These are phyloP conservation scores for Curvularia sp. DNA, from an alignment of 2,329 filamentous ascomycete genomes.

Conservation along the genomic window DNA sequence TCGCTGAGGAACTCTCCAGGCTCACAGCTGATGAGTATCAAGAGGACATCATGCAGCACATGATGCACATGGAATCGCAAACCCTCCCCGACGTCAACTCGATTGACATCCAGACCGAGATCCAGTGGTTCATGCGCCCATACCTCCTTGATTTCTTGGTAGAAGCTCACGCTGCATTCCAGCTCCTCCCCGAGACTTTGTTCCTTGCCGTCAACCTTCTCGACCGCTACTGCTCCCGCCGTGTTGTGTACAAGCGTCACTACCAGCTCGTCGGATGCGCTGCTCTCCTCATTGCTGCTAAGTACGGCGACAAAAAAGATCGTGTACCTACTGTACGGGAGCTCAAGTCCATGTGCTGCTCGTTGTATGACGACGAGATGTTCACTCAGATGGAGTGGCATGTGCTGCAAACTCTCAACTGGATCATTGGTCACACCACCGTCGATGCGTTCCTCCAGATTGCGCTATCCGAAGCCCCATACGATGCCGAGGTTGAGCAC, in stretches of 20 bases:
- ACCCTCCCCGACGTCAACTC: constrained; percentile 95
- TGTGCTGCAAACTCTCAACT: constrained; percentile 94
- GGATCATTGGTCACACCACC: constrained; percentile 94
- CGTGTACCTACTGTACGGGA: constrained; percentile 97
- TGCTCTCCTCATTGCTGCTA: constrained; percentile 92
- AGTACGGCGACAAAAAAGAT: constrained; percentile 99
- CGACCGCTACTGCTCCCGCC: constrained; percentile 95
- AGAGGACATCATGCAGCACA: constrained; percentile 92
- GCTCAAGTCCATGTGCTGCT: constrained; percentile 99
- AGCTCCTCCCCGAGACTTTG: constrained; percentile 89
- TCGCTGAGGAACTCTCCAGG: constrained; percentile 87
- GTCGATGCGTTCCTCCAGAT: constrained; percentile 93
- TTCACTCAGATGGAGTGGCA: constrained; percentile 99
- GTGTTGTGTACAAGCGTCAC: constrained; percentile 98
- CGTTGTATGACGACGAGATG: constrained; percentile 98
- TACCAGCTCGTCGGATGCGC: constrained; percentile 98
- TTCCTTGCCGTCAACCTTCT: constrained; percentile 97
- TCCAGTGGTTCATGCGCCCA: constrained; percentile 99
- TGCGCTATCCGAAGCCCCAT: constrained; percentile 75
- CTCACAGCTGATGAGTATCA: constrained; percentile 88
- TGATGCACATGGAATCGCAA: constrained; percentile 94
- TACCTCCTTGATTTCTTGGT: constrained; percentile 98
- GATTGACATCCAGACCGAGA: constrained; percentile 98
- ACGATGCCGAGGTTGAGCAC: constrained; percentile 88
- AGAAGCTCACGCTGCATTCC: constrained; percentile 95